These are phyloP conservation scores for Maudiozyma pseudohumilis DNA, from an alignment of 805 yeast genomes.

Conservation along the genomic window DNA sequence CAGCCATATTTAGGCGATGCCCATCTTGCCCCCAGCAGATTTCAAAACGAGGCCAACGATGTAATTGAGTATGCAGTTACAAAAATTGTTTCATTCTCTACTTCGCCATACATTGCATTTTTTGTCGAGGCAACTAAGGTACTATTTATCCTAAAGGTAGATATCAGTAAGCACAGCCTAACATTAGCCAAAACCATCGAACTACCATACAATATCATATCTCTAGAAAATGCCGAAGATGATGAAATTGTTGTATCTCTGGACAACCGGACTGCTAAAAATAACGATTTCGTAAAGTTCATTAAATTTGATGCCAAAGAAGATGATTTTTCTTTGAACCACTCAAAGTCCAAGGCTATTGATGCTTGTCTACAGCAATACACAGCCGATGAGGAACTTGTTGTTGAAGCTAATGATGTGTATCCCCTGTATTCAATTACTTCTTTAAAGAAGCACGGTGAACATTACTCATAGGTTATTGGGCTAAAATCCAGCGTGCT, in stretches of 20 bases:
- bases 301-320: conserved; percentile 14
- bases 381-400: conserved; percentile 24
- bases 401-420: conserved; percentile 31
- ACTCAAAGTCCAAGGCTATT: conserved; percentile 11
- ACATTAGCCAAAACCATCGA: conserved; percentile 24
- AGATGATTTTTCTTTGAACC: conserved; percentile 18
- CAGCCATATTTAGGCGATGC: conserved; percentile 39
- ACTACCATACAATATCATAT: conserved; percentile 24
- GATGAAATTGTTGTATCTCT: conserved; percentile 30
- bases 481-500: not conserved
- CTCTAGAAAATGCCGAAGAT: conserved; percentile 19
- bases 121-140: conserved; percentile 44
- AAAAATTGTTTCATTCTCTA: conserved; percentile 31
- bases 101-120: conserved; percentile 32
- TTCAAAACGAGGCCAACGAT: conserved; percentile 41
- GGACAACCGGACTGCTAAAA: conserved; percentile 22
- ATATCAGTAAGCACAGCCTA: conserved; percentile 13
- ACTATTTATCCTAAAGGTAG: conserved; percentile 28
- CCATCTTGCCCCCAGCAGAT: conserved; percentile 58
- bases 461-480: conserved; percentile 28
- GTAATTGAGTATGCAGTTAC: conserved; percentile 45
- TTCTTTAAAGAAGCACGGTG: conserved; percentile 52
- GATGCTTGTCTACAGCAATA: conserved; percentile 15
- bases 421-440: conserved; percentile 42
- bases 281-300: conserved; percentile 13